Evolutionary conservation across 805 yeast genomes (phyloP).

Genomic region (Pichia phayaonensis): DNA sequence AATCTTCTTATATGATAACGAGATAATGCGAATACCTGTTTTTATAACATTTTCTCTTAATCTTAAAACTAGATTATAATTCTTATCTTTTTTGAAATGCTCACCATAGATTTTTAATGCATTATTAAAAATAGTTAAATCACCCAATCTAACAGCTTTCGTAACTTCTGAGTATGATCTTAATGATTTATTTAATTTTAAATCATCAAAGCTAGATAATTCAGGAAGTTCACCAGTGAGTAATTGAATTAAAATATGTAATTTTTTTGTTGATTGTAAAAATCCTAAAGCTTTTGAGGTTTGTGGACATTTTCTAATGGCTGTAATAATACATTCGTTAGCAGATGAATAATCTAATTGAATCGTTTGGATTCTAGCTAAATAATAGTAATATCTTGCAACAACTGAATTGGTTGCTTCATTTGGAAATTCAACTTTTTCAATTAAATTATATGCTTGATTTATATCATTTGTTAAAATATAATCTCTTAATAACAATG

Average conservation of each 20-base stretch:
- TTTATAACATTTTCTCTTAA: slow-evolving; percentile 95
- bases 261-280: slow-evolving; percentile 80
- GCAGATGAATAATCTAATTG: slow-evolving; percentile 91
- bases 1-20: slow-evolving; percentile 83
- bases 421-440: slow-evolving; percentile 82
- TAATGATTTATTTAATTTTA: slow-evolving; percentile 49
- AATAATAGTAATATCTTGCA: slow-evolving; percentile 85
- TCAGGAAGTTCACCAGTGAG: slow-evolving; percentile 97
- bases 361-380: slow-evolving; percentile 84
- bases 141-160: slow-evolving; percentile 89
- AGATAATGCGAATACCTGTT: slow-evolving; percentile 92
- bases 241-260: slow-evolving; percentile 80
- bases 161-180: slow-evolving; percentile 82
- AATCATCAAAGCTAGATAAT: slow-evolving; percentile 67
- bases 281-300: slow-evolving; percentile 80
- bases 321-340: slow-evolving; percentile 84
- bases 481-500: slow-evolving; percentile 78
- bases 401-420: slow-evolving; percentile 73
- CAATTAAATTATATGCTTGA: slow-evolving; percentile 83
- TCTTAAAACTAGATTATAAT: slow-evolving; percentile 76
- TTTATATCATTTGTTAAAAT: slow-evolving; percentile 70
- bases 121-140: slow-evolving; percentile 69
- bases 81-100: slow-evolving; percentile 65
- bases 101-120: slow-evolving; percentile 57
- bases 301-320: slow-evolving; percentile 94